Percentiles rank a stretch among this genome's conserved stretches.
phyloP scores from a whole-genome alignment of 176 grass and related monocot species.

The Oryza glumipatula region DNA sequence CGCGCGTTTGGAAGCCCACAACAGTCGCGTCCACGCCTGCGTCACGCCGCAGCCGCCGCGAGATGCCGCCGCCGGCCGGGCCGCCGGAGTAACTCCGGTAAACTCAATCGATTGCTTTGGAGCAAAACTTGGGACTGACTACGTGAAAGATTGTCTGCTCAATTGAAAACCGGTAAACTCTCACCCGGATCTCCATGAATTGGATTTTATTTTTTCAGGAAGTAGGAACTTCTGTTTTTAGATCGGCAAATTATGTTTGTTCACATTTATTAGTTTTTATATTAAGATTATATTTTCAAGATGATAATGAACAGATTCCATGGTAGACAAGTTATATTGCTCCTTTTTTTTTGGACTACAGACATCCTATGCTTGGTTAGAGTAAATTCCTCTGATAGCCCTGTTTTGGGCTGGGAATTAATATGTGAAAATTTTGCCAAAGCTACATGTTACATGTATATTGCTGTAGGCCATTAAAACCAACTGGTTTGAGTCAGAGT shows the following conservation, averaged over 20 bases:
- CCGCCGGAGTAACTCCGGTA: too few species aligned
- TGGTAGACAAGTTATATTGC: neutral
- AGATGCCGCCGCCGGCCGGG: too few species aligned
- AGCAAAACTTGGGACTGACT: neutral
- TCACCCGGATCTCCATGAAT: constrained; percentile 1
- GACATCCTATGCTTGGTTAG: neutral
- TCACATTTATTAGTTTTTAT: neutral
- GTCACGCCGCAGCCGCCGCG: too few species aligned
- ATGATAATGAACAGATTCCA: constrained; percentile 1
- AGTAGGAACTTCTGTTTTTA: neutral
- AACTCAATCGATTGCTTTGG: neutral
- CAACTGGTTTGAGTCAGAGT: neutral
- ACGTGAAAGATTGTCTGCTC: neutral
- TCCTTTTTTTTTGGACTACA: neutral
- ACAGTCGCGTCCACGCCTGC: too few species aligned
- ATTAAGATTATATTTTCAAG: neutral
- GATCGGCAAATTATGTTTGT: neutral
- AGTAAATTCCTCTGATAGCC: neutral
- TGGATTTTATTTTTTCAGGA: neutral
- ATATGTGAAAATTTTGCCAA: neutral
- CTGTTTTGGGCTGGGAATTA: neutral
- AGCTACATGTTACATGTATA: neutral
- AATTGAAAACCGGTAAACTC: constrained; percentile 25
- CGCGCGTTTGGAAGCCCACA: too few species aligned
- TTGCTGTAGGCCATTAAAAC: neutral